A percentile compares a stretch with the other conserved stretches of the same genome.
phyloP scores from a whole-genome alignment of 2,329 filamentous ascomycete genomes.

The Diaporthe eres region DNA sequence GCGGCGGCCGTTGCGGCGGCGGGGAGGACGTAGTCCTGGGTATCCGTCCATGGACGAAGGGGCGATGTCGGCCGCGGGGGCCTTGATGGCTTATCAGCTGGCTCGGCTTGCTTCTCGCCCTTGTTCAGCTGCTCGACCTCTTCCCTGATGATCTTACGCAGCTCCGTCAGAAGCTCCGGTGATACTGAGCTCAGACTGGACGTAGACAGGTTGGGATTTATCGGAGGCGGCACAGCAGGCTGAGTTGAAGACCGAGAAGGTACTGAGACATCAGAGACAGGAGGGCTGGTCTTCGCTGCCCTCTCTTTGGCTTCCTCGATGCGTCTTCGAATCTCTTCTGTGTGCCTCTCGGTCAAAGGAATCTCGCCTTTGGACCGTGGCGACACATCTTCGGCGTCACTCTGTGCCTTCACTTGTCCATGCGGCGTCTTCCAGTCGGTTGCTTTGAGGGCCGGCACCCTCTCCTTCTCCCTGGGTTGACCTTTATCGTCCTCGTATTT shows the following conservation, averaged over 20 bases:
- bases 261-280: constrained; percentile 3
- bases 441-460: constrained; percentile 22
- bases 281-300: constrained; percentile 21
- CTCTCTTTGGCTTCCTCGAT: constrained; percentile 28
- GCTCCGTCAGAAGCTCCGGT: constrained; percentile 42
- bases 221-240: constrained; percentile 12
- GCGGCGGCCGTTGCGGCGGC: constrained; percentile 16
- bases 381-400: constrained; percentile 34
- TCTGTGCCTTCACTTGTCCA: constrained; percentile 13
- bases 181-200: constrained; percentile 36
- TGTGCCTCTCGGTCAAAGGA: constrained; percentile 30
- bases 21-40: background rate
- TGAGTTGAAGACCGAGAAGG: constrained; percentile 10
- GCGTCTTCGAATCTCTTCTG: constrained; percentile 36
- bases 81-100: constrained; percentile 16
- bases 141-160: constrained; percentile 46
- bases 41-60: constrained; percentile 10
- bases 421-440: constrained; percentile 34
- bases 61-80: constrained; percentile 25
- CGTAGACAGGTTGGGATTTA: background rate
- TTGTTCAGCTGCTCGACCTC: constrained; percentile 42
- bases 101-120: constrained; percentile 17
- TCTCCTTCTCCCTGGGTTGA: constrained; percentile 28
- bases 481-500: constrained; percentile 33
- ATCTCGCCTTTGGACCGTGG: constrained; percentile 38